A percentile compares a stretch with the other conserved stretches of the same genome.
Evolutionary conservation across 371 early-diverging fungal genomes (phyloP).

Genomic region (Rhizopus delemar): DNA sequence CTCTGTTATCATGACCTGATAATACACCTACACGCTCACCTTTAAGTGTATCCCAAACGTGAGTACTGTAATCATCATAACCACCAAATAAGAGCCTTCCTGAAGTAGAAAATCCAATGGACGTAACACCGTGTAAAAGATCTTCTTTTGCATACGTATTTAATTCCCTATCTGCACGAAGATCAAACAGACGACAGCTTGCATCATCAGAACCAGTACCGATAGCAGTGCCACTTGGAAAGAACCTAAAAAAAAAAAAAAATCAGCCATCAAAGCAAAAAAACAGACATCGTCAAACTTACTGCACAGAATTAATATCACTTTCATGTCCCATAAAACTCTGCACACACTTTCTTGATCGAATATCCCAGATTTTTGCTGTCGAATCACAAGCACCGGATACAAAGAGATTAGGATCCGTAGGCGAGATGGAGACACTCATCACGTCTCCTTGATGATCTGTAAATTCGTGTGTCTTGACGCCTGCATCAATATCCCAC

Average conservation of each 20-base stretch:
- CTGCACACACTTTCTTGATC: constrained; percentile 92
- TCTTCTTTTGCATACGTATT: constrained; percentile 94
- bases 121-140: constrained; percentile 95
- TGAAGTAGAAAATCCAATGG: constrained; percentile 92
- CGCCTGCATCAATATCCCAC: constrained; percentile 97
- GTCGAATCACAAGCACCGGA: constrained; percentile 97
- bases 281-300: constrained; percentile 13
- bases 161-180: constrained; percentile 95
- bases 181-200: constrained; percentile 93
- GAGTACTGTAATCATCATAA: constrained; percentile 97
- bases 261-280: neutral
- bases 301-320: constrained; percentile 96
- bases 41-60: constrained; percentile 97
- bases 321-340: constrained; percentile 96
- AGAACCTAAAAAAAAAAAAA: constrained; percentile 61
- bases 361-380: constrained; percentile 98
- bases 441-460: constrained; percentile 98
- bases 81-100: constrained; percentile 96
- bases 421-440: constrained; percentile 67
- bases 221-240: constrained; percentile 96
- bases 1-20: constrained; percentile 96
- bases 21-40: constrained; percentile 93
- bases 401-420: constrained; percentile 91
- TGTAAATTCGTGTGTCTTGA: constrained; percentile 88
- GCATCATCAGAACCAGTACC: constrained; percentile 98